Evolutionary conservation across 2,329 filamentous ascomycete genomes (phyloP).

Genomic region (Rasamsonia emersonii): DNA sequence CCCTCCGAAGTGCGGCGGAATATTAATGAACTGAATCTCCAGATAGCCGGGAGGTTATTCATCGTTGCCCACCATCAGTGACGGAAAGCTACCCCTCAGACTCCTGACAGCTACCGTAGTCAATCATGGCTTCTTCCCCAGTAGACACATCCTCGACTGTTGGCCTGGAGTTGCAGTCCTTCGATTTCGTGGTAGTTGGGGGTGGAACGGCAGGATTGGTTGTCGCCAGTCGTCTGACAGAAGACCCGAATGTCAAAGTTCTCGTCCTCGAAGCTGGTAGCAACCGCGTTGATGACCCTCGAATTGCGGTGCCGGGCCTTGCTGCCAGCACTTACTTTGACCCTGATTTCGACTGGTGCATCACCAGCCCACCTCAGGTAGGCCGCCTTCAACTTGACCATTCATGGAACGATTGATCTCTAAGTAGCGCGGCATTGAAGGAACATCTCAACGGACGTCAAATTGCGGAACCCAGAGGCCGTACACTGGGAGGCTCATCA

Average conservation of each 20-base stretch:
- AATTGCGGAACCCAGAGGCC: conserved; percentile 2
- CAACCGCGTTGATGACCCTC: neutral
- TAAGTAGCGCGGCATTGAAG: neutral
- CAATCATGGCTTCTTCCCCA: too few species aligned
- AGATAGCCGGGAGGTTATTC: too few species aligned
- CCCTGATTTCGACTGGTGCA: conserved; percentile 1
- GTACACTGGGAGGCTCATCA: conserved; percentile 3
- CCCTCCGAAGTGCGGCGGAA: too few species aligned
- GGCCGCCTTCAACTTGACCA: neutral
- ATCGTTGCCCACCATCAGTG: too few species aligned
- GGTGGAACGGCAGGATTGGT: conserved; percentile 15
- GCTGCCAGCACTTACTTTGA: neutral
- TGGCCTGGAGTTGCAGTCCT: too few species aligned
- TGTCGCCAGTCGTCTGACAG: conserved; percentile 15
- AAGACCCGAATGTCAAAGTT: conserved; percentile 7
- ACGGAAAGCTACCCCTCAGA: too few species aligned
- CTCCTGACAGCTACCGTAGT: too few species aligned
- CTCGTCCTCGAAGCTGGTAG: conserved; percentile 4
- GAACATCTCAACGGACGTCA: neutral
- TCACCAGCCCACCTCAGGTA: neutral
- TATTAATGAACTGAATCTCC: too few species aligned
- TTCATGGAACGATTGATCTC: neutral
- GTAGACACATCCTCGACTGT: too few species aligned
- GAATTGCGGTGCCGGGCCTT: neutral
- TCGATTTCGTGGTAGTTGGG: conserved; percentile 16